Conservation (phyloP, 352 stramenopile species). For the Saprolegnia diclina region DNA sequence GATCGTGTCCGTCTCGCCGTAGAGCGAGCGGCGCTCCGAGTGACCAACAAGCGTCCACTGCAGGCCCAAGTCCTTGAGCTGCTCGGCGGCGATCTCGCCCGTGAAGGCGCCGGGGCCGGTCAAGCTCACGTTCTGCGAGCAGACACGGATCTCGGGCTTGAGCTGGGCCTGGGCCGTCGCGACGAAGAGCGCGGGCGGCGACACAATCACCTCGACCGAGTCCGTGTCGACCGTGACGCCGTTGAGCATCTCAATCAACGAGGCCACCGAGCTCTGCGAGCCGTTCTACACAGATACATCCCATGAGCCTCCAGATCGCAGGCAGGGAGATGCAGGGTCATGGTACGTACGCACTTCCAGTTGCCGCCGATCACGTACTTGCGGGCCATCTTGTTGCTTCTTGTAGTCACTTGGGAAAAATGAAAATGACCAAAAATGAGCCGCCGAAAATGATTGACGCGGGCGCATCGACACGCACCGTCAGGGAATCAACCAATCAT, state of each 20-base stretch:
- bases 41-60: slow-evolving; percentile 87
- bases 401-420: neutral
- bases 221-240: slow-evolving; percentile 49
- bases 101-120: slow-evolving; percentile 90
- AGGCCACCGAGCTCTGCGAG: slow-evolving; percentile 75
- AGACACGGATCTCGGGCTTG: slow-evolving; percentile 58
- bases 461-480: neutral
- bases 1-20: slow-evolving; percentile 86
- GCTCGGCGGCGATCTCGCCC: slow-evolving; percentile 85
- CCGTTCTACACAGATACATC: slow-evolving; percentile 41
- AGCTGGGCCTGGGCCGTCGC: slow-evolving; percentile 44
- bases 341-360: slow-evolving; percentile 87
- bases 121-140: slow-evolving; percentile 75
- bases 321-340: slow-evolving; percentile 33
- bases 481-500: neutral
- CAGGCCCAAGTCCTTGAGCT: slow-evolving; percentile 83
- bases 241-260: slow-evolving; percentile 84
- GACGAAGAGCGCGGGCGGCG: slow-evolving; percentile 69
- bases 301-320: slow-evolving; percentile 29
- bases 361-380: slow-evolving; percentile 90
- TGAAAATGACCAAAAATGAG: neutral
- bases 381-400: slow-evolving; percentile 38
- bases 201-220: slow-evolving; percentile 73
- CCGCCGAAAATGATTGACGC: neutral
- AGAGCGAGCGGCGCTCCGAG: slow-evolving; percentile 89